Percentiles rank a stretch among this genome's conserved stretches.
Conservation (phyloP, 2,329 filamentous ascomycete species). For the Calonectria naviculata region DNA sequence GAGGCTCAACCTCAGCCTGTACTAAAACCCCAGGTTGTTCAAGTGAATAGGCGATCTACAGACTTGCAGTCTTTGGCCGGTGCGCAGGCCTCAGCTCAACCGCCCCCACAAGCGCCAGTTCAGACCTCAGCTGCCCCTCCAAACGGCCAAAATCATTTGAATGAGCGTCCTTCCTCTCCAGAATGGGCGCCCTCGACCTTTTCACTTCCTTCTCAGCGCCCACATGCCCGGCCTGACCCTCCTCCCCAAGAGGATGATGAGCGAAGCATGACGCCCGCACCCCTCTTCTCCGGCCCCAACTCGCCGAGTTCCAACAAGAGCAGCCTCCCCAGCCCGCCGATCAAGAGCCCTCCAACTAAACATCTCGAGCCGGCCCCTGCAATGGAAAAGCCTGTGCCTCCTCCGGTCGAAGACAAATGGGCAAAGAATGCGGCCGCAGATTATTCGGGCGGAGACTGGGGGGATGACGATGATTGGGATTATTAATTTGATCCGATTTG, state of each 20-base stretch:
- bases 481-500: constrained; percentile 27
- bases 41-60: constrained; percentile 37
- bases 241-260: neutral
- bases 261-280: constrained; percentile 4
- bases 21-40: constrained; percentile 37
- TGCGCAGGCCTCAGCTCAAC: constrained; percentile 20
- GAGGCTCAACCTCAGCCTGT: constrained; percentile 40
- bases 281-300: constrained; percentile 10
- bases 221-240: neutral
- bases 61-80: constrained; percentile 25
- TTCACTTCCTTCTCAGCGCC: constrained; percentile 20
- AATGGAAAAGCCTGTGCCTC: neutral
- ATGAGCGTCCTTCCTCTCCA: neutral
- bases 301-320: constrained; percentile 11
- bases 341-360: constrained; percentile 11
- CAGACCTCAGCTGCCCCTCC: neutral
- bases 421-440: constrained; percentile 37
- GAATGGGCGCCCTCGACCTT: neutral
- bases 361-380: neutral
- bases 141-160: neutral
- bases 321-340: constrained; percentile 7
- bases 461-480: constrained; percentile 40
- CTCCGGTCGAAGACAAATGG: constrained; percentile 34
- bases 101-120: neutral
- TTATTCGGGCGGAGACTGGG: constrained; percentile 41